phyloP scores from a whole-genome alignment of 2,329 filamentous ascomycete genomes.

The Botrytis galanthina region DNA sequence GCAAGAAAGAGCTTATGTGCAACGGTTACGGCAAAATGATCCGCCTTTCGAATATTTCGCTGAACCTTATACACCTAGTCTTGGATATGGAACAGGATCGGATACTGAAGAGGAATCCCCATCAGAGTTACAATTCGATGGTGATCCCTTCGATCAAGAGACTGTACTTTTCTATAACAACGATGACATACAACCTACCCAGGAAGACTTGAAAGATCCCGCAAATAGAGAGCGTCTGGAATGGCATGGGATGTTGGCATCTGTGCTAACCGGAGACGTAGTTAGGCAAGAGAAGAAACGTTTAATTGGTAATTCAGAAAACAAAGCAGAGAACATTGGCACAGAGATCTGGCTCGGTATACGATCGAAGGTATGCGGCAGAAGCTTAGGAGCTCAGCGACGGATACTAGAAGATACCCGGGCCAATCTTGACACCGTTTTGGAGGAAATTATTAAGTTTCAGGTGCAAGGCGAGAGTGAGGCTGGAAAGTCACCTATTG shows the following conservation, averaged over 20 bases:
- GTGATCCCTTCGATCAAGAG: conserved; percentile 84
- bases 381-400: conserved; percentile 79
- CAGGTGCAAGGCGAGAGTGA: conserved; percentile 92
- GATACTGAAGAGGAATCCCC: conserved; percentile 91
- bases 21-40: conserved; percentile 76
- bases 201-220: conserved; percentile 86
- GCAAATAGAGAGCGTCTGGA: conserved; percentile 87
- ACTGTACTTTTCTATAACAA: conserved; percentile 90
- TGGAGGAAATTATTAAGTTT: conserved; percentile 90
- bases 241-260: conserved; percentile 97
- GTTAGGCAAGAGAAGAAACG: conserved; percentile 98
- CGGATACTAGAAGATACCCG: conserved; percentile 86
- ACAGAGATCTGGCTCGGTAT: conserved; percentile 85
- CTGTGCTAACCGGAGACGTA: conserved; percentile 92
- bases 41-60: conserved; percentile 47
- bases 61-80: conserved; percentile 65
- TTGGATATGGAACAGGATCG: conserved; percentile 68
- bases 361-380: conserved; percentile 77
- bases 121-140: conserved; percentile 77
- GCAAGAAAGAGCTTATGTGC: conserved; percentile 93
- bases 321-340: conserved; percentile 62
- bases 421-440: conserved; percentile 64
- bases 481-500: conserved; percentile 76
- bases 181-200: conserved; percentile 81
- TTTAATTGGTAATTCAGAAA: conserved; percentile 72